Percentiles rank a stretch among this genome's conserved stretches.
Evolutionary conservation across 352 stramenopile species (phyloP).

Genomic region (Phytophthora meadii): DNA sequence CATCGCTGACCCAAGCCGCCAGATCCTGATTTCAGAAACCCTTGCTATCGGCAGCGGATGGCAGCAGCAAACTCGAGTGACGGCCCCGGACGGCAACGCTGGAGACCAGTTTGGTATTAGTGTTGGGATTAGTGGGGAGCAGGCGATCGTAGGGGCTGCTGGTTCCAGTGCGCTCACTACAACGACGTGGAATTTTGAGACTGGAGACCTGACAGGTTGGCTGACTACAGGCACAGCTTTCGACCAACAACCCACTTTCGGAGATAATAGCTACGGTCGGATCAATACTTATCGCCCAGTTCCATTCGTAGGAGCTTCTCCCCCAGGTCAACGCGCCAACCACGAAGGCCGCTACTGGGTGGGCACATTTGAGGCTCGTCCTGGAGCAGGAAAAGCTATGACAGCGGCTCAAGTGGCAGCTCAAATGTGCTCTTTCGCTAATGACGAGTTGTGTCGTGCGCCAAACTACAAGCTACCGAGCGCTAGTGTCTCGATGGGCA

Average conservation of each 20-base stretch:
- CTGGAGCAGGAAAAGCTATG: conserved; percentile 69
- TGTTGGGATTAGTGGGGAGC: conserved; percentile 79
- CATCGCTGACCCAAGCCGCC: conserved; percentile 53
- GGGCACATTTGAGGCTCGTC: conserved; percentile 93
- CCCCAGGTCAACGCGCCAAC: conserved; percentile 48
- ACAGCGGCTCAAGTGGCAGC: conserved; percentile 35
- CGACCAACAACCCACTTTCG: conserved; percentile 94
- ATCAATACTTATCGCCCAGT: conserved; percentile 67
- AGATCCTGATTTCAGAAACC: conserved; percentile 64
- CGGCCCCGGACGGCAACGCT: conserved; percentile 71
- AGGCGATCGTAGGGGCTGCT: conserved; percentile 78
- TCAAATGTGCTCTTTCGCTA: conserved; percentile 75
- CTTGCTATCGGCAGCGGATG: conserved; percentile 60
- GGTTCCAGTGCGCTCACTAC: conserved; percentile 73
- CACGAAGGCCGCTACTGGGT: conserved; percentile 95
- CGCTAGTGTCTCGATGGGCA: conserved; percentile 61
- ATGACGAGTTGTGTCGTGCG: conserved; percentile 62
- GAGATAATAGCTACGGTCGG: conserved; percentile 93
- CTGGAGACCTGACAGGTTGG: conserved; percentile 95
- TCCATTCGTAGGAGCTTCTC: conserved; percentile 31
- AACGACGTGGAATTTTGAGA: conserved; percentile 98
- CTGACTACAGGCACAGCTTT: conserved; percentile 93
- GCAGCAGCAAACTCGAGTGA: conserved; percentile 64
- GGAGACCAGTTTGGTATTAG: conserved; percentile 81
- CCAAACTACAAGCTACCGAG: conserved; percentile 84